Conservation (phyloP, 2,329 filamentous ascomycete species). For the Aureobasidium sp. region DNA sequence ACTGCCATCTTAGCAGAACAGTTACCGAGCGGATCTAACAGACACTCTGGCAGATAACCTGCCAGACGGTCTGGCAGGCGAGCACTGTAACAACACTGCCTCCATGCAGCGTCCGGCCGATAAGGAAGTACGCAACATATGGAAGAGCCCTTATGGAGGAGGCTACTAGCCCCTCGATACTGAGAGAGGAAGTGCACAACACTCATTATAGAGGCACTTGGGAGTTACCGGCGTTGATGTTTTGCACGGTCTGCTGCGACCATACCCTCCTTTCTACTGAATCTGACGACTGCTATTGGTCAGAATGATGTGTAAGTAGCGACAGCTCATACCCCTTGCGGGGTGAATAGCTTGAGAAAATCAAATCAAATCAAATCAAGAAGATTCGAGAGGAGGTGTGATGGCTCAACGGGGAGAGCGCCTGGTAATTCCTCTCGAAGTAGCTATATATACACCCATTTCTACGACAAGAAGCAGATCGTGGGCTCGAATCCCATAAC, state of each 20-base stretch:
- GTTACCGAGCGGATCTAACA: too few relatives aligned
- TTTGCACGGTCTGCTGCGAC: neutral
- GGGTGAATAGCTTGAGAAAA: neutral
- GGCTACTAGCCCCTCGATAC: neutral
- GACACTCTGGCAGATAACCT: neutral
- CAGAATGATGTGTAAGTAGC: neutral
- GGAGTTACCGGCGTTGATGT: neutral
- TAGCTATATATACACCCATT: neutral
- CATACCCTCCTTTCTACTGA: neutral
- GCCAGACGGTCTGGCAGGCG: neutral
- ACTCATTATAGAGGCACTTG: neutral
- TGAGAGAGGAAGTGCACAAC: neutral
- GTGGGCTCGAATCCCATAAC: neutral
- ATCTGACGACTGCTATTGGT: neutral
- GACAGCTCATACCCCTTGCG: neutral
- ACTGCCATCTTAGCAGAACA: too few relatives aligned
- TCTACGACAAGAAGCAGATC: neutral
- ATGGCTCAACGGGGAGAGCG: slow-evolving; percentile 9
- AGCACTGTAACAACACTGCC: neutral
- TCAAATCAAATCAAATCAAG: slow-evolving; percentile 1
- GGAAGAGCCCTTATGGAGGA: slow-evolving; percentile 5
- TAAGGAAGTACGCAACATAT: slow-evolving; percentile 10
- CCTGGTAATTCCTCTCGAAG: slow-evolving; percentile 8
- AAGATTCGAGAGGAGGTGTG: too few relatives aligned
- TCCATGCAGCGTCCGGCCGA: neutral